These are phyloP conservation scores for Phytophthora chlamydospora DNA, from an alignment of 352 stramenopile genomes.

Conservation along the genomic window DNA sequence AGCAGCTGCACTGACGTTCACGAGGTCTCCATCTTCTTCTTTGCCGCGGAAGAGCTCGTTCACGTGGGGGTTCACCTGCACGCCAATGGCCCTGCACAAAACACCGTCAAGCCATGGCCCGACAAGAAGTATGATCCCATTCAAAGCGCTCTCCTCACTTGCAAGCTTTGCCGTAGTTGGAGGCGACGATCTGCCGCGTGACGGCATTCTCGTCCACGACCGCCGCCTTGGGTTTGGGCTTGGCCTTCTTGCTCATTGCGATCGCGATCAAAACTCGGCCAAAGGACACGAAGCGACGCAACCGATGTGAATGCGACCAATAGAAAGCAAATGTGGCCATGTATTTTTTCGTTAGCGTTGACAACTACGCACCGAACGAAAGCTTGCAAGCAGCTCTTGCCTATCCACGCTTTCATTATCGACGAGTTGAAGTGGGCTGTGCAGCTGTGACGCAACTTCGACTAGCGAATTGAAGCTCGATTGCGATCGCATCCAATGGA, in stretches of 20 bases:
- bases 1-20: slow-evolving; percentile 51
- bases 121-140: too few species aligned
- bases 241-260: slow-evolving; percentile 69
- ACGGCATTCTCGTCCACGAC: slow-evolving; percentile 73
- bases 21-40: slow-evolving; percentile 73
- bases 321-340: too few species aligned
- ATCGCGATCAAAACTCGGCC: neutral
- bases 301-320: too few species aligned
- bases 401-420: too few species aligned
- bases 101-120: neutral
- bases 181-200: slow-evolving; percentile 60
- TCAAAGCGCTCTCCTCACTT: slow-evolving; percentile 39
- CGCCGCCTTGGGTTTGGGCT: slow-evolving; percentile 56
- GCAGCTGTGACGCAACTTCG: too few species aligned
- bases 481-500: too few species aligned
- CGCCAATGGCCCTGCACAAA: slow-evolving; percentile 64
- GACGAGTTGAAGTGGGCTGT: too few species aligned
- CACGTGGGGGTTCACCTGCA: slow-evolving; percentile 67
- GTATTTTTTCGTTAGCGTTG: too few species aligned
- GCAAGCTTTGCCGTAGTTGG: slow-evolving; percentile 82
- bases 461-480: too few species aligned
- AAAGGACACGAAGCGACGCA: slow-evolving; percentile 12
- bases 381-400: too few species aligned
- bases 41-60: slow-evolving; percentile 72
- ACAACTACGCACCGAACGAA: too few species aligned